Evolutionary conservation across 345 rosid species (phyloP).

Genomic region (Eucalyptus dawsonii): DNA sequence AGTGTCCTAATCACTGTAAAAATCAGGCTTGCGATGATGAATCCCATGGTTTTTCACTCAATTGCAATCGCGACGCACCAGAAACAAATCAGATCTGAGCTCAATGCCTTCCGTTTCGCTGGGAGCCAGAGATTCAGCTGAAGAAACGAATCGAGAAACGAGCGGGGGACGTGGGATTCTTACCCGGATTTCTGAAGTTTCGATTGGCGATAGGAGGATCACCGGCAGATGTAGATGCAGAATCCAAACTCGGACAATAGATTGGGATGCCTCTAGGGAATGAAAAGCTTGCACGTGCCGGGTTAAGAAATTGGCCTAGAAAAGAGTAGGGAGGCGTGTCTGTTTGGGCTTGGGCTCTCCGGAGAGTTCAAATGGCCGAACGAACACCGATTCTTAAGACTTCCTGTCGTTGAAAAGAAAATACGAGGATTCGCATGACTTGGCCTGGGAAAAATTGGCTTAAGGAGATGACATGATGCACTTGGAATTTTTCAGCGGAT

Average conservation of each 20-base stretch:
- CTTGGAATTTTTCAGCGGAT: background rate
- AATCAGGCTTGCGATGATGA: constrained; percentile 61
- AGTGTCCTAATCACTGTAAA: constrained; percentile 61
- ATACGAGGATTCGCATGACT: background rate
- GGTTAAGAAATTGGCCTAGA: background rate
- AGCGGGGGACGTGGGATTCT: background rate
- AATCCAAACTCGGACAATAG: background rate
- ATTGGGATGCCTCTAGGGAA: background rate
- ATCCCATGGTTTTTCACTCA: constrained; percentile 39
- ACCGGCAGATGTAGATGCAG: background rate
- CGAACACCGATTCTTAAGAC: background rate
- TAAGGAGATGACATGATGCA: background rate
- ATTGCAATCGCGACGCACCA: background rate
- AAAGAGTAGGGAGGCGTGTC: background rate
- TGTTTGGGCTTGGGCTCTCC: background rate
- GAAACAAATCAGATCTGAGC: background rate
- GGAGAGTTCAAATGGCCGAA: background rate
- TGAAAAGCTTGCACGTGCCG: background rate
- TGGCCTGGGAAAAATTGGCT: background rate
- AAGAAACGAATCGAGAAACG: background rate
- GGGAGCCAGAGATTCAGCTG: background rate
- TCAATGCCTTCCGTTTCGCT: background rate
- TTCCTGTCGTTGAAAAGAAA: background rate
- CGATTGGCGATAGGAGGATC: background rate
- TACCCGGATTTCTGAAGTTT: background rate